Percentiles rank a stretch among this genome's conserved stretches.
Evolutionary conservation across 1,284 basidiomycete species (phyloP).

Genomic region (Puccinia hordei): DNA sequence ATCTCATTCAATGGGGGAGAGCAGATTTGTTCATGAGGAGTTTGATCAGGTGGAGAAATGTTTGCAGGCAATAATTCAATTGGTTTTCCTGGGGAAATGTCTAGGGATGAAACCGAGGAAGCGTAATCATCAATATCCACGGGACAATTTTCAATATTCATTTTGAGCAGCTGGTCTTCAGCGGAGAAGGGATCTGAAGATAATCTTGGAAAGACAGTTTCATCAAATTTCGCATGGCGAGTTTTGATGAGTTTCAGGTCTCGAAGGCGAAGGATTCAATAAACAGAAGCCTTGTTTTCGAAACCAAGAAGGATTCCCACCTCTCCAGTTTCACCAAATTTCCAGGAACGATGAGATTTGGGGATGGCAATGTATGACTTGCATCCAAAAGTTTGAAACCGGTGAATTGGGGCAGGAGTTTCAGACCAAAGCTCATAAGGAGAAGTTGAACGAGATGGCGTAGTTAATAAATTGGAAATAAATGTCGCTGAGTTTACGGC

Average conservation of each 20-base stretch:
- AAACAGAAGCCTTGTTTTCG: not conserved
- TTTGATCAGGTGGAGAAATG: too few relatives aligned
- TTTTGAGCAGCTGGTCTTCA: too few relatives aligned
- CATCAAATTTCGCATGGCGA: too few relatives aligned
- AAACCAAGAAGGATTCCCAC: not conserved
- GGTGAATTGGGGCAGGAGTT: too few relatives aligned
- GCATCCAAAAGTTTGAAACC: not conserved
- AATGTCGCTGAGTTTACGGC: not conserved
- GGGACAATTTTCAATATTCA: too few relatives aligned
- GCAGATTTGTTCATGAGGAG: too few relatives aligned
- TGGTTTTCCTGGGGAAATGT: not conserved
- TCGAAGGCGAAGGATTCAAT: not conserved
- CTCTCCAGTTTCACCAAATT: not conserved
- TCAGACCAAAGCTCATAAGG: slow-evolving; percentile 1
- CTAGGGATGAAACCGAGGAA: too few relatives aligned
- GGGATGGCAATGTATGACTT: too few relatives aligned
- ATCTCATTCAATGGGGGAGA: too few relatives aligned
- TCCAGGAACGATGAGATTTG: not conserved
- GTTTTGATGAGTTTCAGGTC: not conserved
- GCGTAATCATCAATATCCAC: too few relatives aligned
- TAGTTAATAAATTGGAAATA: too few relatives aligned
- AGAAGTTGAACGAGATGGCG: not conserved
- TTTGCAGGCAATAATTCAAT: not conserved
- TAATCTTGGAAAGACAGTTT: not conserved
- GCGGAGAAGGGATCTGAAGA: too few relatives aligned